Conservation (phyloP, 805 yeast species). For the Wickerhamiella qilinensis region DNA sequence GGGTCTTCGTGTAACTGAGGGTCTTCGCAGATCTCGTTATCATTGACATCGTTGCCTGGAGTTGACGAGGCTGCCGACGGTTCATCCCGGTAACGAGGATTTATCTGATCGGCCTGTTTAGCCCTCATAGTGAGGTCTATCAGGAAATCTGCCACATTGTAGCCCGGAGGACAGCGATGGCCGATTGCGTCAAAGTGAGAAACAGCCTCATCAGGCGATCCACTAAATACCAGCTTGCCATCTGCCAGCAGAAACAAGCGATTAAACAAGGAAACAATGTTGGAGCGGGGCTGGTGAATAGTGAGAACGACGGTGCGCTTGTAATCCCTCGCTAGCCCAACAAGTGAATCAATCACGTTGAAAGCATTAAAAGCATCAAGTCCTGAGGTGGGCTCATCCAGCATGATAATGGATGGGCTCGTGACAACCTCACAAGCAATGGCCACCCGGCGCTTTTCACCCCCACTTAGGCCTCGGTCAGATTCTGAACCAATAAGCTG, state of each 20-base stretch:
- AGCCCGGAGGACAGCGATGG: conserved; percentile 71
- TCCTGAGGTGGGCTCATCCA: conserved; percentile 94
- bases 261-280: conserved; percentile 83
- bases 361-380: conserved; percentile 86
- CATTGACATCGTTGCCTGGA: not conserved
- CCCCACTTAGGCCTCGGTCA: conserved; percentile 85
- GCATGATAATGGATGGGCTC: conserved; percentile 62
- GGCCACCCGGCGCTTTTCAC: conserved; percentile 81
- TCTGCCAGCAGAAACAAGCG: conserved; percentile 63
- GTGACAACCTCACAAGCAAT: conserved; percentile 90
- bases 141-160: conserved; percentile 84
- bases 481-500: conserved; percentile 77
- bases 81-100: not conserved
- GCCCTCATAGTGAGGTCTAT: conserved; percentile 75
- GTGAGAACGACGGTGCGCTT: conserved; percentile 83
- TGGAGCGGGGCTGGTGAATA: conserved; percentile 93
- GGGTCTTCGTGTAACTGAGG: conserved; percentile 12
- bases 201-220: conserved; percentile 58
- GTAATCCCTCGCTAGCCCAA: conserved; percentile 60
- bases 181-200: conserved; percentile 66
- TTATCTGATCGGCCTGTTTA: not conserved
- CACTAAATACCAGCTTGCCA: conserved; percentile 78
- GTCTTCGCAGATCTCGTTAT: conserved; percentile 9
- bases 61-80: not conserved
- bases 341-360: conserved; percentile 76